phyloP scores from a whole-genome alignment of 73 alveolate genomes.

The Symbiodinium pilosum region DNA sequence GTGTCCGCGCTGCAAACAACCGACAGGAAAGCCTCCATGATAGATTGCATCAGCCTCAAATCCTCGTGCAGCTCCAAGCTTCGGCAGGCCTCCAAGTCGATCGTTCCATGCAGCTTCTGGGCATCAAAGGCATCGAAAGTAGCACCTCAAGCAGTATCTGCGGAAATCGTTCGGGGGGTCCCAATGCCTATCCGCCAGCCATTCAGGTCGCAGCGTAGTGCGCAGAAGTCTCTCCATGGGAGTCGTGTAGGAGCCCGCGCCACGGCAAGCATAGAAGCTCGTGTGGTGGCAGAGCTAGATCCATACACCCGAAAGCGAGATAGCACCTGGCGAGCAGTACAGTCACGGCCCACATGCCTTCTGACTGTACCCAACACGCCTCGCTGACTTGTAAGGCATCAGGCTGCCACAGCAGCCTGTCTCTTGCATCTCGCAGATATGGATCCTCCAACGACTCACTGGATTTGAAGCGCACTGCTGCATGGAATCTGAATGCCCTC shows the following conservation, averaged over 20 bases:
- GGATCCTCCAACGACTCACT: no score
- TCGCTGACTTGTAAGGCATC: constrained; percentile 47
- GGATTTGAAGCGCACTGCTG: no score
- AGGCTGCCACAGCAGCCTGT: constrained; percentile 28
- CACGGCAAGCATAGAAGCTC: constrained; percentile 52
- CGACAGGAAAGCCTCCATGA: neutral
- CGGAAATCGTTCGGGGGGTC: neutral
- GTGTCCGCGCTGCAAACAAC: neutral
- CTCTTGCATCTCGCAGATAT: constrained; percentile 32
- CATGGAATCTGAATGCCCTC: no score
- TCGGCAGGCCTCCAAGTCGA: constrained; percentile 57
- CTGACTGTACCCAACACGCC: neutral
- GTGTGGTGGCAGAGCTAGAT: constrained; percentile 50
- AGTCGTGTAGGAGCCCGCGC: constrained; percentile 67
- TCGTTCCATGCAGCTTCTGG: constrained; percentile 25
- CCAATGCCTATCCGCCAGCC: neutral
- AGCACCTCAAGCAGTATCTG: neutral
- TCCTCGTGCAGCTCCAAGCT: no score
- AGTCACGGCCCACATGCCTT: no score
- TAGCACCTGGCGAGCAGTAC: constrained; percentile 38
- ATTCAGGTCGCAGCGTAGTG: constrained; percentile 16
- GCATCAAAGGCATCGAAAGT: constrained; percentile 69
- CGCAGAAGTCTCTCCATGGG: constrained; percentile 59
- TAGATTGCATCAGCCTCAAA: no score
- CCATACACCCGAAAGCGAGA: constrained; percentile 56